These are phyloP conservation scores for Chytriomyces confervae DNA, from an alignment of 192 early-diverging fungal species.

Conservation along the genomic window DNA sequence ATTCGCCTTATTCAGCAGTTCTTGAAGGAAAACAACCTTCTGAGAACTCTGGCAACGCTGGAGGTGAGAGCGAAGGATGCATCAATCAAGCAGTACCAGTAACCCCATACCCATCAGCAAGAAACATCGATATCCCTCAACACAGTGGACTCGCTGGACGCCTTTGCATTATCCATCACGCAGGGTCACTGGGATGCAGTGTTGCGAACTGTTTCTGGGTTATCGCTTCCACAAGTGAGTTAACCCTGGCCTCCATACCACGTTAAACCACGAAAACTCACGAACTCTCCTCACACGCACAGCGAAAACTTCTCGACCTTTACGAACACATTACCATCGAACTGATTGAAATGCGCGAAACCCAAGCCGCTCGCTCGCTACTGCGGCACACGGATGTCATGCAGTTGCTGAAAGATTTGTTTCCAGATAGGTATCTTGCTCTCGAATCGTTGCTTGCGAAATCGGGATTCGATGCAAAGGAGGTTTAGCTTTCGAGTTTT, in stretches of 20 bases:
- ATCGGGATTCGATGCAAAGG: slow-evolving; percentile 74
- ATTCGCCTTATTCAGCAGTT: slow-evolving; percentile 94
- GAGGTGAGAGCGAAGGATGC: slow-evolving; percentile 55
- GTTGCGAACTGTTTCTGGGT: slow-evolving; percentile 69
- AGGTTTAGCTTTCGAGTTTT: slow-evolving; percentile 41
- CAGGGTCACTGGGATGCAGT: slow-evolving; percentile 89
- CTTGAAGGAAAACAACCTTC: slow-evolving; percentile 88
- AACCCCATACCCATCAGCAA: slow-evolving; percentile 53
- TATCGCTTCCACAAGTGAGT: slow-evolving; percentile 26
- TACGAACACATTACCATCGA: slow-evolving; percentile 95
- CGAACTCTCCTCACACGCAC: slow-evolving; percentile 54
- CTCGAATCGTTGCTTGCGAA: slow-evolving; percentile 80
- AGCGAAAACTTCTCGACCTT: slow-evolving; percentile 76
- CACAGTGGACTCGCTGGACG: slow-evolving; percentile 81
- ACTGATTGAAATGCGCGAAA: slow-evolving; percentile 81
- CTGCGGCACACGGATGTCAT: slow-evolving; percentile 91
- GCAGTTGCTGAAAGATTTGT: slow-evolving; percentile 74
- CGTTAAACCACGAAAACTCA: no score
- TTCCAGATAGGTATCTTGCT: slow-evolving; percentile 77
- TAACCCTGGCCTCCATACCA: not conserved
- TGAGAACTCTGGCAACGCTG: slow-evolving; percentile 73
- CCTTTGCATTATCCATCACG: slow-evolving; percentile 75
- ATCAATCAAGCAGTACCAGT: not conserved
- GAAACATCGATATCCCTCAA: slow-evolving; percentile 82
- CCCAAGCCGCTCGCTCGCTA: slow-evolving; percentile 80